A percentile compares a stretch with the other conserved stretches of the same genome.
These are phyloP conservation scores for Penicillium bovifimosum DNA, from an alignment of 495 filamentous ascomycete species.

Conservation along the genomic window DNA sequence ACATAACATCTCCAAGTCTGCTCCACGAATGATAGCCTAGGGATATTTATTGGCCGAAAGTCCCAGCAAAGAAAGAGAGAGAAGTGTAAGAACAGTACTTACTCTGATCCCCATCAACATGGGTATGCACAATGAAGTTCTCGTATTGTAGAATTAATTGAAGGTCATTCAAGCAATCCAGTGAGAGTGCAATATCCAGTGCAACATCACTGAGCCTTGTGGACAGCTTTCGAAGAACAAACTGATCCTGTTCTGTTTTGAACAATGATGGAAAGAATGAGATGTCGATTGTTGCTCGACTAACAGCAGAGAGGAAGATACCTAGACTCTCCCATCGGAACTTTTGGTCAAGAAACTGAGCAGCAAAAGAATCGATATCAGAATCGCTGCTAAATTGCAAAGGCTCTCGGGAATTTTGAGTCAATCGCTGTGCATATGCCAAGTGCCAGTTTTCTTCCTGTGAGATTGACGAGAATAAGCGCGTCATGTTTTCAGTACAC, in stretches of 20 bases:
- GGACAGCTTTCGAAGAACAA: constrained; percentile 22
- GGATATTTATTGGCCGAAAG: background rate
- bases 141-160: constrained; percentile 41
- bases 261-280: constrained; percentile 31
- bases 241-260: constrained; percentile 24
- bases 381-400: constrained; percentile 17
- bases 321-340: constrained; percentile 41
- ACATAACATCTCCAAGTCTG: constrained; percentile 36
- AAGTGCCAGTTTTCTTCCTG: constrained; percentile 29
- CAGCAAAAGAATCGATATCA: constrained; percentile 24
- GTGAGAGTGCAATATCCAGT: constrained; percentile 33
- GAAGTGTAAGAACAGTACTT: background rate
- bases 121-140: constrained; percentile 41
- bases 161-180: constrained; percentile 41
- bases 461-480: constrained; percentile 17
- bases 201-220: constrained; percentile 28
- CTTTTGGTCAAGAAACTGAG: constrained; percentile 31
- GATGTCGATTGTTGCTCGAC: constrained; percentile 32
- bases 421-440: constrained; percentile 26
- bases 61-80: background rate
- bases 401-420: constrained; percentile 32
- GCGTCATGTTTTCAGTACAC: constrained; percentile 25
- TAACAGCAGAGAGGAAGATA: constrained; percentile 34
- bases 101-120: constrained; percentile 44
- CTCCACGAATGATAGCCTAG: constrained; percentile 42